These are phyloP conservation scores for Ajuga reptans DNA, from an alignment of 305 asterid species.

Conservation along the genomic window DNA sequence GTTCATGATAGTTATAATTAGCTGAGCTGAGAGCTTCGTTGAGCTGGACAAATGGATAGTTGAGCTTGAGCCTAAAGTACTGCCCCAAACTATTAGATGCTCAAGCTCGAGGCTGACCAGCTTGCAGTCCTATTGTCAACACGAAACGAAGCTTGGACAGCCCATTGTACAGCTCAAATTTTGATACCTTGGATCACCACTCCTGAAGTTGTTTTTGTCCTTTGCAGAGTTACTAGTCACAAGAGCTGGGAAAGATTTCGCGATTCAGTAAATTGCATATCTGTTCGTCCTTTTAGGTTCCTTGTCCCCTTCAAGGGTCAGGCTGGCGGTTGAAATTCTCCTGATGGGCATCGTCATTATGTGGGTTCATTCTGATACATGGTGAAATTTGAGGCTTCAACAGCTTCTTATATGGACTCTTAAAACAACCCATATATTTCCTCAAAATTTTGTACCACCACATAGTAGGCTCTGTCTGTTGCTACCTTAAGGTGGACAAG, in stretches of 20 bases:
- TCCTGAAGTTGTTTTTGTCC: slow-evolving; percentile 44
- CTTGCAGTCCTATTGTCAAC: slow-evolving; percentile 27
- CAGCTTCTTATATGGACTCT: slow-evolving; percentile 20
- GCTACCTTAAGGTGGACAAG: slow-evolving; percentile 16
- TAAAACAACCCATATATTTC: slow-evolving; percentile 1
- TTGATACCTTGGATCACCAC: slow-evolving; percentile 18
- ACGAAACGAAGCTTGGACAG: slow-evolving; percentile 34
- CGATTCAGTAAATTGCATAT: slow-evolving; percentile 27
- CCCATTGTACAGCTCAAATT: slow-evolving; percentile 25
- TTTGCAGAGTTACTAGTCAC: slow-evolving; percentile 49
- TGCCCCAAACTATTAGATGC: slow-evolving; percentile 21
- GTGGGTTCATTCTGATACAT: not conserved
- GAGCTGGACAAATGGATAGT: slow-evolving; percentile 31
- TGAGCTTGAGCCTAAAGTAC: slow-evolving; percentile 35
- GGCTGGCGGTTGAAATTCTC: slow-evolving; percentile 23
- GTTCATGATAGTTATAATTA: slow-evolving; percentile 29
- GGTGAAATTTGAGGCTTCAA: slow-evolving; percentile 19
- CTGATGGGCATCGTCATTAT: slow-evolving; percentile 14
- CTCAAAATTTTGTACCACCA: not conserved
- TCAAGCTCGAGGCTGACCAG: slow-evolving; percentile 31
- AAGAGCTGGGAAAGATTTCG: slow-evolving; percentile 38
- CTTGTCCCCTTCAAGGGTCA: slow-evolving; percentile 26
- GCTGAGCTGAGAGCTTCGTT: slow-evolving; percentile 37
- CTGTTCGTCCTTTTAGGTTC: slow-evolving; percentile 23
- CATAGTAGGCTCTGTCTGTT: not conserved